Evolutionary conservation across 202 grass and related monocot species (phyloP).

Genomic region (Setaria italica): DNA sequence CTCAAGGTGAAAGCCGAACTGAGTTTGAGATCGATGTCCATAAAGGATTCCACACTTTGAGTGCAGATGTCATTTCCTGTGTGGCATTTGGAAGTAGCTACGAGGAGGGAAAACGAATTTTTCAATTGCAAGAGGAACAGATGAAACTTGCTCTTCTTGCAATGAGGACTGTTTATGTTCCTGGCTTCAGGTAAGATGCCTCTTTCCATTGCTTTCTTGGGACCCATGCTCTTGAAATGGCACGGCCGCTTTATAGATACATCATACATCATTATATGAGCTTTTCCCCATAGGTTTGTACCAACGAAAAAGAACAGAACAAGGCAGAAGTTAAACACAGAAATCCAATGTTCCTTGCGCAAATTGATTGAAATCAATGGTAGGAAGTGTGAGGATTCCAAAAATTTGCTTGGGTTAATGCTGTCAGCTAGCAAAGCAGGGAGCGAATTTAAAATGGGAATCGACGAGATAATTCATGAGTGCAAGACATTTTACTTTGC

Average conservation of each 20-base stretch:
- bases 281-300: slow-evolving; percentile 59
- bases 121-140: slow-evolving; percentile 76
- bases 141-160: slow-evolving; percentile 62
- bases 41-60: slow-evolving; percentile 65
- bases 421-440: slow-evolving; percentile 61
- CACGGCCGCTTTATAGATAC: neutral
- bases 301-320: slow-evolving; percentile 80
- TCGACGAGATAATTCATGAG: slow-evolving; percentile 89
- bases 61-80: slow-evolving; percentile 70
- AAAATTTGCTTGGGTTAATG: slow-evolving; percentile 87
- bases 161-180: slow-evolving; percentile 71
- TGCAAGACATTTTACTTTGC: slow-evolving; percentile 94
- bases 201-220: slow-evolving; percentile 23
- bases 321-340: slow-evolving; percentile 59
- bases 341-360: slow-evolving; percentile 64
- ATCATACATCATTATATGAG: slow-evolving; percentile 14
- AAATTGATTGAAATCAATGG: slow-evolving; percentile 73
- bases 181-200: slow-evolving; percentile 71
- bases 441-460: slow-evolving; percentile 62
- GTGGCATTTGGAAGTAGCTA: slow-evolving; percentile 89
- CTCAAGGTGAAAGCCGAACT: slow-evolving; percentile 25
- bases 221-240: neutral
- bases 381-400: slow-evolving; percentile 64
- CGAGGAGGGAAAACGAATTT: slow-evolving; percentile 68
- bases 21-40: slow-evolving; percentile 75